Evolutionary conservation across 768 basidiomycete species (phyloP), one percentile per base, ranked within the genome.

Genomic region (Rhodotorula paludigena): DNA sequence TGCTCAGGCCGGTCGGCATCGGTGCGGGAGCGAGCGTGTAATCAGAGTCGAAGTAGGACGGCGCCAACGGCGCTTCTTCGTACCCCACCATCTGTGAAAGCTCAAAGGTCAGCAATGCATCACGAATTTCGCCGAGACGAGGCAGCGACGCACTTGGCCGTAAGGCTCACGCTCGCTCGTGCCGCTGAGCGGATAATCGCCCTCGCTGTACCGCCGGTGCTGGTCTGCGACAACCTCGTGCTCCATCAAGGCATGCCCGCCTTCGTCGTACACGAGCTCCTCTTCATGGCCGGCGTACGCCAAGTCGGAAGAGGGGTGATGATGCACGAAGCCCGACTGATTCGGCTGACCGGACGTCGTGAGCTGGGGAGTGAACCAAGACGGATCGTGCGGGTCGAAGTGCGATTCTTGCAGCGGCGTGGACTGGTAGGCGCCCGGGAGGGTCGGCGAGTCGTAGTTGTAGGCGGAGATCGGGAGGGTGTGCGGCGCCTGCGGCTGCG

Each of bases 341-440:
- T 11, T 41, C 41, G 41, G 41, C 41, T n/a, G n/a, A n/a, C n/a
- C 12, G 12, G 55, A 30, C 21, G 33, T 6, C 0, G 23, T 9
- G 32, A 51, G 2, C 30, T 35, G 57, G 2, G 57, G 57, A 3
- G 57, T 59, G 57, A 59, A 59, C 57, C 57, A 59, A 16, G 47
- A 33, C n/a, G 57, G 47, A n/a, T 59, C 47, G 57, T 49, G 45
- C 35, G 57, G 57, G n/a, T 59, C 57, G 23, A 59, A 49, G 16
- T 48, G 47, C 14, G 35, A 51, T 10, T 20, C 45, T 25, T 48
- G 30, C 35, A 25, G 35, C 8, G 45, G 47, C 15, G 57, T 58
- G n/a, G 57, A n/a, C 5, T 23, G n/a, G 23, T 41, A 20, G 11
- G 55, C 15, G 39, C 39, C 5, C 12, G n/a, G 0, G 16, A 20